These are phyloP conservation scores for Pseudomicrostroma phylloplanum DNA, from an alignment of 1,284 basidiomycete species.

Conservation along the genomic window DNA sequence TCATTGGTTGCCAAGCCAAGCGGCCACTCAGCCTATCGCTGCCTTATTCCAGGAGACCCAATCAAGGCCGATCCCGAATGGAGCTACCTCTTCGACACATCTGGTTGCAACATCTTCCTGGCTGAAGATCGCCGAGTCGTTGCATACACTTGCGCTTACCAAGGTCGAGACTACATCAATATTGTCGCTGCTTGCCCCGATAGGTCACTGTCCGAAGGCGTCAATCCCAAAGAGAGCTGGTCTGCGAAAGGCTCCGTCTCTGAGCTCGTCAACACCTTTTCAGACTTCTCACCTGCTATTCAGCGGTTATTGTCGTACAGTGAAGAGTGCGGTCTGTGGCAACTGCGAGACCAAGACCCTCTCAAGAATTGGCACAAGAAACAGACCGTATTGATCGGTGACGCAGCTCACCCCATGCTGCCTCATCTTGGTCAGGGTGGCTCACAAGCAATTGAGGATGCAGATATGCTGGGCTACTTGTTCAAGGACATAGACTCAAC, in stretches of 20 bases:
- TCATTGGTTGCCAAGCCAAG: conserved; percentile 25
- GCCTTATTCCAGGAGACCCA: conserved; percentile 24
- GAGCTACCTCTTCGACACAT: conserved; percentile 11
- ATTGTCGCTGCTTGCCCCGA: conserved; percentile 29
- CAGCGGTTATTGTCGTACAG: conserved; percentile 59
- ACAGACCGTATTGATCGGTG: conserved; percentile 43
- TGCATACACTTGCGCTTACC: conserved; percentile 13
- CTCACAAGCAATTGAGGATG: conserved; percentile 22
- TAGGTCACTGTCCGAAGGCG: conserved; percentile 25
- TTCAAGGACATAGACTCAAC: conserved; percentile 2
- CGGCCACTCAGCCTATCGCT: conserved; percentile 42
- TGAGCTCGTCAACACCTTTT: conserved; percentile 34
- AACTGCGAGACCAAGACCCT: conserved; percentile 46
- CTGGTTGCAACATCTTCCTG: conserved; percentile 29
- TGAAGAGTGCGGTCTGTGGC: conserved; percentile 39
- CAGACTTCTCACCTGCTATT: conserved; percentile 22
- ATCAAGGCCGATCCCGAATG: conserved; percentile 23
- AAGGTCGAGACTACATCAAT: conserved; percentile 10
- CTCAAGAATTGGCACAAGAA: conserved; percentile 37
- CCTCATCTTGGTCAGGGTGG: conserved; percentile 22
- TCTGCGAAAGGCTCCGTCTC: conserved; percentile 24
- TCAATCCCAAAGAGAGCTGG: conserved; percentile 38
- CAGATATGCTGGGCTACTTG: conserved; percentile 19
- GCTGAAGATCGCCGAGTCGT: conserved; percentile 41
- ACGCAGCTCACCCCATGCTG: conserved; percentile 44